Evolutionary conservation across 805 yeast species (phyloP).

Genomic region (Teunomyces gatunensis): DNA sequence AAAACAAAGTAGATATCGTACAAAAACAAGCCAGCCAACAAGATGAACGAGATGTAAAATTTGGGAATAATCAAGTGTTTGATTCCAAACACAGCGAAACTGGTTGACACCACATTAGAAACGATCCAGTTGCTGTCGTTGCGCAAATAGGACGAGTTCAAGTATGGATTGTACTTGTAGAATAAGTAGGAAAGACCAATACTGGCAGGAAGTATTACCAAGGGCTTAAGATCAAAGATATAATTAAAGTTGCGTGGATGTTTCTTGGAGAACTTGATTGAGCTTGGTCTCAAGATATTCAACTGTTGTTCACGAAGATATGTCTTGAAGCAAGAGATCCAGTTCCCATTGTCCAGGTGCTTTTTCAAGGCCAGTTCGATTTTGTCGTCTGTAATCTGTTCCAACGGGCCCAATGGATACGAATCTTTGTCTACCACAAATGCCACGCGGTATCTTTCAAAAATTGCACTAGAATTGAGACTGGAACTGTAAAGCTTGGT

Average conservation of each 20-base stretch:
- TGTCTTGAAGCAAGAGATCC: conserved; percentile 5
- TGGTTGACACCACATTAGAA: conserved; percentile 41
- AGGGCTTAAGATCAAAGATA: conserved; percentile 19
- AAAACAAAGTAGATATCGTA: conserved; percentile 71
- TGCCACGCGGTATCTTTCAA: conserved; percentile 38
- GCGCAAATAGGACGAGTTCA: conserved; percentile 6
- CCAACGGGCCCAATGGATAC: conserved; percentile 39
- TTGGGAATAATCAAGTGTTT: conserved; percentile 36
- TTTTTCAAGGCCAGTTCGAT: conserved; percentile 9
- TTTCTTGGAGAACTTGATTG: conserved; percentile 11
- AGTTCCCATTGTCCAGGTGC: conserved; percentile 4
- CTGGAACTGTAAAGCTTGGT: conserved; percentile 18
- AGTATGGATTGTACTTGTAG: conserved; percentile 12
- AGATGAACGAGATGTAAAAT: conserved; percentile 44
- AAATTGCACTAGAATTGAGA: conserved; percentile 1
- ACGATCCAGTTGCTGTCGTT: conserved; percentile 43
- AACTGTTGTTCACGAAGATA: conserved; percentile 14
- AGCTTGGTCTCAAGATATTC: conserved; percentile 11
- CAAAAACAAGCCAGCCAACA: conserved; percentile 50
- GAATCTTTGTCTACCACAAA: conserved; percentile 34
- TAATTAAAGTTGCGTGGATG: conserved; percentile 14
- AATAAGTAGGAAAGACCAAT: conserved; percentile 13
- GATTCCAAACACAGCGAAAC: conserved; percentile 45
- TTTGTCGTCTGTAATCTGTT: conserved; percentile 16
- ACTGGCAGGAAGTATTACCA: conserved; percentile 15